A percentile compares a stretch with the other conserved stretches of the same genome.
Evolutionary conservation across 768 basidiomycete species (phyloP).

Genomic region (Gyrodon lividus): DNA sequence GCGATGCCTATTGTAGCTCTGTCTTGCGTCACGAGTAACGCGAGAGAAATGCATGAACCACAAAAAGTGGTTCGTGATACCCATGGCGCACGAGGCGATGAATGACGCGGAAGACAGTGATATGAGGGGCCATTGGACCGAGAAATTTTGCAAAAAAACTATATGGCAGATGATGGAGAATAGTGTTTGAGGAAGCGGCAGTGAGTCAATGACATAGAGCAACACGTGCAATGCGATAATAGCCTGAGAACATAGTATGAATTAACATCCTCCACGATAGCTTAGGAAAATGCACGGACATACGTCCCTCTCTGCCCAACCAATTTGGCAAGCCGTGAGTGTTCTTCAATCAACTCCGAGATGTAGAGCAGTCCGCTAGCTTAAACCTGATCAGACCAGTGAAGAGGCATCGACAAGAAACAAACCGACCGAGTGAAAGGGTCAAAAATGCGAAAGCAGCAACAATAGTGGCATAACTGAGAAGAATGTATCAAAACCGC

Average conservation of each 20-base stretch:
- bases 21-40: slow-evolving; percentile 62
- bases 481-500: neutral
- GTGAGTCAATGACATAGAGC: slow-evolving; percentile 75
- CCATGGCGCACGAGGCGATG: slow-evolving; percentile 80
- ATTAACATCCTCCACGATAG: neutral
- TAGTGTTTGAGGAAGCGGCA: slow-evolving; percentile 70
- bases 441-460: slow-evolving; percentile 89
- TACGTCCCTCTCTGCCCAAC: slow-evolving; percentile 86
- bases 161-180: slow-evolving; percentile 86
- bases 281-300: slow-evolving; percentile 48
- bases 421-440: slow-evolving; percentile 74
- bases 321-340: slow-evolving; percentile 76
- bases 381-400: slow-evolving; percentile 31
- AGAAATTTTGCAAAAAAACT: slow-evolving; percentile 93
- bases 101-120: slow-evolving; percentile 84
- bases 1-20: slow-evolving; percentile 47
- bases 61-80: slow-evolving; percentile 87
- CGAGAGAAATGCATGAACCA: slow-evolving; percentile 96
- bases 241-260: slow-evolving; percentile 43
- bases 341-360: slow-evolving; percentile 95
- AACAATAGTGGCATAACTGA: slow-evolving; percentile 71
- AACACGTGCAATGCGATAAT: slow-evolving; percentile 77
- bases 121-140: slow-evolving; percentile 86
- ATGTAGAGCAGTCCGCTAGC: slow-evolving; percentile 93
- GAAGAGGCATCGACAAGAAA: neutral